phyloP scores from a whole-genome alignment of 2,329 filamentous ascomycete genomes.

The Sarocladium kiliense region DNA sequence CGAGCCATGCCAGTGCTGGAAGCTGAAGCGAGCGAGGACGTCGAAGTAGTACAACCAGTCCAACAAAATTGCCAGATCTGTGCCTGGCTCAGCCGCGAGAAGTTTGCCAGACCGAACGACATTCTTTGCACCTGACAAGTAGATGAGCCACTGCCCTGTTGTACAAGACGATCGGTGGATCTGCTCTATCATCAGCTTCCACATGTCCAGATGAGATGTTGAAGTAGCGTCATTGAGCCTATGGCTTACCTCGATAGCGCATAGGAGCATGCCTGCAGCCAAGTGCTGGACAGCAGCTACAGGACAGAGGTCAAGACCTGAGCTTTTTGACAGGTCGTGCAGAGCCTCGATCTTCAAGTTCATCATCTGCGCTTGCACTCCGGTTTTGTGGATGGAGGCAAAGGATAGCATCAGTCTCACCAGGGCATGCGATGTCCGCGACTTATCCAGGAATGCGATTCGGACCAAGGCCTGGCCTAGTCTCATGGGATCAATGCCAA shows the following conservation, averaged over 20 bases:
- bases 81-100: background rate
- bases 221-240: too few species aligned
- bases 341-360: constrained; percentile 21
- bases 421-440: constrained; percentile 16
- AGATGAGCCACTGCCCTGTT: constrained; percentile 22
- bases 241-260: constrained; percentile 23
- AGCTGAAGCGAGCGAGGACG: constrained; percentile 20
- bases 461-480: constrained; percentile 19
- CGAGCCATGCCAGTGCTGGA: constrained; percentile 19
- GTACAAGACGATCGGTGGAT: constrained; percentile 18
- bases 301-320: constrained; percentile 12
- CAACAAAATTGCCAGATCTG: constrained; percentile 14
- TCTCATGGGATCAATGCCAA: constrained; percentile 13
- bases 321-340: constrained; percentile 15
- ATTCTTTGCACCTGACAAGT: constrained; percentile 19
- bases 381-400: constrained; percentile 18
- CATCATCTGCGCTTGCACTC: constrained; percentile 17
- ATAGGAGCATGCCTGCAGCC: constrained; percentile 24
- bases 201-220: background rate
- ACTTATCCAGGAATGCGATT: constrained; percentile 18
- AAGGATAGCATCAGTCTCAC: constrained; percentile 20
- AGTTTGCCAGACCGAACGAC: constrained; percentile 12
- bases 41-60: constrained; percentile 26
- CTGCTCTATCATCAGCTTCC: constrained; percentile 10
- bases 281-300: constrained; percentile 21